phyloP scores from a whole-genome alignment of 140 eudicot genomes.

The Cichorium intybus region DNA sequence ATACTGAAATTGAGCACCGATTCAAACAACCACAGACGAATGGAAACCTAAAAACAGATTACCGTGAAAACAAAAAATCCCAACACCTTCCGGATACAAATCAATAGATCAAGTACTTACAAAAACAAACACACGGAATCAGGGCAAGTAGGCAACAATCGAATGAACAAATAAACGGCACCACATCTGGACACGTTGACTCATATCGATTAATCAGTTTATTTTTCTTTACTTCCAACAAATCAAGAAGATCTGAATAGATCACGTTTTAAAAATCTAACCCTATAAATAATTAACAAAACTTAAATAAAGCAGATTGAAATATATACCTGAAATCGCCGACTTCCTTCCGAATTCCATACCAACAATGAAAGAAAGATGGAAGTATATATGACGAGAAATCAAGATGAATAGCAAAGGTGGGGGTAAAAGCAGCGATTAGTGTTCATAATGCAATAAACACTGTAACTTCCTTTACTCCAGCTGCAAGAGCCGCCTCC shows the following conservation, averaged over 20 bases:
- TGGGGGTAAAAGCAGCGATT: too few relatives aligned
- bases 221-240: neutral
- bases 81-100: neutral
- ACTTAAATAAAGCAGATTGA: neutral
- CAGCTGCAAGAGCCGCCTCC: too few relatives aligned
- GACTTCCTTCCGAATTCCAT: neutral
- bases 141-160: neutral
- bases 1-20: too few relatives aligned
- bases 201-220: neutral
- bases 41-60: neutral
- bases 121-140: neutral
- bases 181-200: neutral
- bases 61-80: neutral
- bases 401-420: too few relatives aligned
- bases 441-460: too few relatives aligned
- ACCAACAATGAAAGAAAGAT: neutral
- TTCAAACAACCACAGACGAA: neutral
- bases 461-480: too few relatives aligned
- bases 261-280: neutral
- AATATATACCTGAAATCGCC: conserved; percentile 13
- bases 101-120: neutral
- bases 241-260: neutral
- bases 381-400: neutral
- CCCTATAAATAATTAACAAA: neutral
- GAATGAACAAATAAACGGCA: neutral